phyloP scores from a whole-genome alignment of 2,329 filamentous ascomycete species.

The Coniosporium tulheliwenetii region DNA sequence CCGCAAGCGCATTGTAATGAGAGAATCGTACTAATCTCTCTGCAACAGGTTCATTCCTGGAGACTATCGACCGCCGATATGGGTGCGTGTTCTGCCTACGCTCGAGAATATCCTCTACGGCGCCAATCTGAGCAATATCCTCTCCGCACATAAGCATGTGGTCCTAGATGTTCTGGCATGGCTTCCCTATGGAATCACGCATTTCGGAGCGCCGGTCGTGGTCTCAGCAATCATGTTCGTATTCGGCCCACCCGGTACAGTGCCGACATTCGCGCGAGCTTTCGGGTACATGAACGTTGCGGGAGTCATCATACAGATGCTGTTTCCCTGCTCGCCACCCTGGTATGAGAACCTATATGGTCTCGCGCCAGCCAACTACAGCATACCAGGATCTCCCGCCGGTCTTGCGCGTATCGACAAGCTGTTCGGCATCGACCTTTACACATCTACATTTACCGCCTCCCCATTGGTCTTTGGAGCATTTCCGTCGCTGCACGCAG shows the following conservation, averaged over 20 bases:
- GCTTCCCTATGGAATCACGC: slow-evolving; percentile 82
- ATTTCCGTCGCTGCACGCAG: slow-evolving; percentile 85
- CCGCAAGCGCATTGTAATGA: not conserved
- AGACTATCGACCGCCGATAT: slow-evolving; percentile 82
- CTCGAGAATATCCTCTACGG: slow-evolving; percentile 95
- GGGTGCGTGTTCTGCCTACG: slow-evolving; percentile 86
- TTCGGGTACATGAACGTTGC: slow-evolving; percentile 89
- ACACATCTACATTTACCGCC: slow-evolving; percentile 81
- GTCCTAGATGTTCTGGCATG: slow-evolving; percentile 79
- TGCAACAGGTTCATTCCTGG: slow-evolving; percentile 63
- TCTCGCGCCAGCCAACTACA: slow-evolving; percentile 79
- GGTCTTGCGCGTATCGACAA: slow-evolving; percentile 79
- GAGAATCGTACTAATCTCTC: not conserved
- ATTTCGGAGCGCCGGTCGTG: slow-evolving; percentile 75
- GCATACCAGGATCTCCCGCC: slow-evolving; percentile 76
- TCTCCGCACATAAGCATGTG: slow-evolving; percentile 75
- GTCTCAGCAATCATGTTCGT: slow-evolving; percentile 70
- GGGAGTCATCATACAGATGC: slow-evolving; percentile 73
- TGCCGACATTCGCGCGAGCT: slow-evolving; percentile 68
- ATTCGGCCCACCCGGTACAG: slow-evolving; percentile 72
- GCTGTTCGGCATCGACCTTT: slow-evolving; percentile 81
- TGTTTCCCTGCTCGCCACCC: slow-evolving; percentile 86
- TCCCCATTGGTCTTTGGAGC: slow-evolving; percentile 89
- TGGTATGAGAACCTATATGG: slow-evolving; percentile 96
- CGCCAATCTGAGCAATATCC: slow-evolving; percentile 87